phyloP scores from a whole-genome alignment of 2,329 filamentous ascomycete genomes.

The Alternaria gaisen region DNA sequence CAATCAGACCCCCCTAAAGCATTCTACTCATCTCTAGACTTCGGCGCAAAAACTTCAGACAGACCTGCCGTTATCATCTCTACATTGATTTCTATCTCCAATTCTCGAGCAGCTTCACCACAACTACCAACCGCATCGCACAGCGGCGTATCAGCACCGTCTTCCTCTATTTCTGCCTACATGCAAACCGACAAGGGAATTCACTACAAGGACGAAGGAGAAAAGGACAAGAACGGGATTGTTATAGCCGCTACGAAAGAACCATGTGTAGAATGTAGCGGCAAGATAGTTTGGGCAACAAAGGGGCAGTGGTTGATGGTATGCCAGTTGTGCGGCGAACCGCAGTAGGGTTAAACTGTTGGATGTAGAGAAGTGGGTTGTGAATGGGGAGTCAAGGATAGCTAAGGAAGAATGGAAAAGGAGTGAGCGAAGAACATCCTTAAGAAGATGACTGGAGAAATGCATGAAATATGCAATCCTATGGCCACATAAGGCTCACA shows the following conservation, averaged over 20 bases:
- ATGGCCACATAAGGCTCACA: background rate
- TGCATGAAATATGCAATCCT: background rate
- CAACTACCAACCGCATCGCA: background rate
- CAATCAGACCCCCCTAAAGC: background rate
- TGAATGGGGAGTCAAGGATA: background rate
- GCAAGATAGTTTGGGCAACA: conserved; percentile 11
- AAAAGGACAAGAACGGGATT: conserved; percentile 8
- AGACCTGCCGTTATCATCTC: background rate
- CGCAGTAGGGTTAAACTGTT: conserved; percentile 2
- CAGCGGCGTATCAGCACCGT: background rate
- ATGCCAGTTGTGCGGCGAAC: conserved; percentile 11
- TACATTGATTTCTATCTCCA: background rate
- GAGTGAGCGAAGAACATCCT: background rate
- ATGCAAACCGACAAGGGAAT: background rate
- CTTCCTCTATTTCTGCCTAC: background rate
- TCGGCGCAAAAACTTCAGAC: background rate
- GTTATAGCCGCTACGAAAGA: conserved; percentile 3
- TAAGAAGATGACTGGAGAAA: background rate
- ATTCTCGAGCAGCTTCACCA: background rate
- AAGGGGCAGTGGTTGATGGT: conserved; percentile 13
- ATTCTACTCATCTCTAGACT: background rate
- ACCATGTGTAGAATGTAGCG: conserved; percentile 9
- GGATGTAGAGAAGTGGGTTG: background rate
- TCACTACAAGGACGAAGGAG: conserved; percentile 5
- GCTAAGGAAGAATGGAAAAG: background rate